A percentile compares a stretch with the other conserved stretches of the same genome.
Conservation (phyloP, 2,329 filamentous ascomycete genomes). For the Thyridium curvatum region DNA sequence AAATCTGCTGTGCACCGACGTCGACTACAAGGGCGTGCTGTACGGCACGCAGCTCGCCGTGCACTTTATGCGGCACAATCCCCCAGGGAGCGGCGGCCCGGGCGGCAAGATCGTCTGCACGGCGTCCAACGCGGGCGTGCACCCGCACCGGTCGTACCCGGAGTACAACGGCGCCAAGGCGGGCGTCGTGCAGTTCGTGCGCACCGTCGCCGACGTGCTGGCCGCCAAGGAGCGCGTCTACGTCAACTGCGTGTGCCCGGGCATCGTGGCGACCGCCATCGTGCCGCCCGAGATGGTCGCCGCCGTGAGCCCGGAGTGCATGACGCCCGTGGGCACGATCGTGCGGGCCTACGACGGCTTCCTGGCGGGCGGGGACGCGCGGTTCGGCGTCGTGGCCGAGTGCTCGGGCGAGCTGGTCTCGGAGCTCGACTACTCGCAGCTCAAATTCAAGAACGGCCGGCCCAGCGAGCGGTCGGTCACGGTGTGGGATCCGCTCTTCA, state of each 20-base stretch:
- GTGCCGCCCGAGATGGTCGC: slow-evolving; percentile 35
- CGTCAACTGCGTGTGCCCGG: slow-evolving; percentile 42
- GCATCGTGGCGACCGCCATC: slow-evolving; percentile 36
- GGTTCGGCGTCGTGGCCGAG: slow-evolving; percentile 7
- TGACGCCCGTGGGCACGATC: slow-evolving; percentile 36
- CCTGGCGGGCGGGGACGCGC: slow-evolving; percentile 29
- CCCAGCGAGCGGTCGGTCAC: slow-evolving; percentile 6
- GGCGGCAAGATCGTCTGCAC: slow-evolving; percentile 39
- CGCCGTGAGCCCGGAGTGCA: slow-evolving; percentile 26
- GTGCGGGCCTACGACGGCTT: slow-evolving; percentile 37
- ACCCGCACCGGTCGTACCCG: slow-evolving; percentile 35
- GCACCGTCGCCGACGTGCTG: slow-evolving; percentile 28
- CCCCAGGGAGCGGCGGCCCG: slow-evolving; percentile 16
- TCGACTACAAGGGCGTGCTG: slow-evolving; percentile 44
- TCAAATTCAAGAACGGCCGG: slow-evolving; percentile 6
- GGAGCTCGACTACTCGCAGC: slow-evolving; percentile 3
- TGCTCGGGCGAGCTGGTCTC: slow-evolving; percentile 5
- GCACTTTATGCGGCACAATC: slow-evolving; percentile 48
- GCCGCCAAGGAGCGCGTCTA: slow-evolving; percentile 38
- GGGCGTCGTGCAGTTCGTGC: slow-evolving; percentile 33
- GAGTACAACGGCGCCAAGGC: slow-evolving; percentile 47
- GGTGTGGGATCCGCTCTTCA: slow-evolving; percentile 9
- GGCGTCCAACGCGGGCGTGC: slow-evolving; percentile 33
- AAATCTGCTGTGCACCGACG: slow-evolving; percentile 36
- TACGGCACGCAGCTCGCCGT: slow-evolving; percentile 42